Evolutionary conservation across 805 yeast genomes (phyloP).

Genomic region (Nakazawaea pomicola): DNA sequence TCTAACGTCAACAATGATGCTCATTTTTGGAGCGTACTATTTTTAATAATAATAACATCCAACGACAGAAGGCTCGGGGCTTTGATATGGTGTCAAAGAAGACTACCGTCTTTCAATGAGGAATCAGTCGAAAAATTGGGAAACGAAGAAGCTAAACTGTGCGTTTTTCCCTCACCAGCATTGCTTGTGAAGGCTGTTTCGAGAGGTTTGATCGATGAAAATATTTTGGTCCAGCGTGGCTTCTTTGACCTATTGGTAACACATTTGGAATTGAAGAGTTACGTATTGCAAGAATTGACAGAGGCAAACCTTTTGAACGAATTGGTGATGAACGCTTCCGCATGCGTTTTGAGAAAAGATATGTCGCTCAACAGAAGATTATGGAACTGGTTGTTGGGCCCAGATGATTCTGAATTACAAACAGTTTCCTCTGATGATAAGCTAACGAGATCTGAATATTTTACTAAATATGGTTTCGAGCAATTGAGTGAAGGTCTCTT

Average conservation of each 20-base stretch:
- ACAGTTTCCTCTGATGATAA: too few relatives aligned
- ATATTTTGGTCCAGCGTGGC: slow-evolving; percentile 78
- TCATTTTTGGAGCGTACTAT: slow-evolving; percentile 84
- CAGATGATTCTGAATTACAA: slow-evolving; percentile 47
- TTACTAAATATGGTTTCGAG: slow-evolving; percentile 49
- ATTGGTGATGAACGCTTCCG: slow-evolving; percentile 57
- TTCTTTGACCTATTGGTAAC: slow-evolving; percentile 75
- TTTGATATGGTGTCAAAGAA: slow-evolving; percentile 62
- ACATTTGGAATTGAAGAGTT: slow-evolving; percentile 61
- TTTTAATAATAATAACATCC: slow-evolving; percentile 68
- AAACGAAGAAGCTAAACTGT: slow-evolving; percentile 44
- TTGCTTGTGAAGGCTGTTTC: slow-evolving; percentile 70
- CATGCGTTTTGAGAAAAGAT: slow-evolving; percentile 73
- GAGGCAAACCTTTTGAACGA: slow-evolving; percentile 49
- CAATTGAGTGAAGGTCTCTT: slow-evolving; percentile 50
- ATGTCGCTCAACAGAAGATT: slow-evolving; percentile 92
- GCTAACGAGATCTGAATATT: slow-evolving; percentile 54
- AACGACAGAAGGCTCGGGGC: slow-evolving; percentile 84
- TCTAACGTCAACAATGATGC: slow-evolving; percentile 55
- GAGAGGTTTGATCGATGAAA: slow-evolving; percentile 59
- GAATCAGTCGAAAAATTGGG: slow-evolving; percentile 18
- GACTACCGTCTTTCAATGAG: slow-evolving; percentile 57
- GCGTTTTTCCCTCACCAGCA: slow-evolving; percentile 76
- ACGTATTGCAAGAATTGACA: slow-evolving; percentile 43
- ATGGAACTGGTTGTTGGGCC: slow-evolving; percentile 92